These are phyloP conservation scores for Trichoderma pleuroti DNA, from an alignment of 2,329 filamentous ascomycete genomes.

Conservation along the genomic window DNA sequence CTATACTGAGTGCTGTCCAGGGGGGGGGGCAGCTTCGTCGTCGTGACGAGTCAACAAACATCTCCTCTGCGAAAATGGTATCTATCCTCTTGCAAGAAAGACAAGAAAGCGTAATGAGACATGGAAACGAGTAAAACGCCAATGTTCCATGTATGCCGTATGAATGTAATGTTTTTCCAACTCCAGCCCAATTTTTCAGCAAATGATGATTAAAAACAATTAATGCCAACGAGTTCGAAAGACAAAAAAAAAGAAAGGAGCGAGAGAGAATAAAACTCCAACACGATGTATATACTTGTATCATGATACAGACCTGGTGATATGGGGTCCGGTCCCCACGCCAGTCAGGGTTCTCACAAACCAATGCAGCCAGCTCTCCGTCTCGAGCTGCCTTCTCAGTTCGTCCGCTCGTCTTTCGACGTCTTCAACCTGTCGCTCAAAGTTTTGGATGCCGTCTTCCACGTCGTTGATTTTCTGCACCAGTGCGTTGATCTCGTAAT, in stretches of 20 bases:
- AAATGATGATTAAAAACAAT: not conserved
- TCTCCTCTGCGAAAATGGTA: conserved; percentile 22
- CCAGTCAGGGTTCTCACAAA: conserved; percentile 58
- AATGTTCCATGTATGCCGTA: conserved; percentile 1
- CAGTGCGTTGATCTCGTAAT: conserved; percentile 86
- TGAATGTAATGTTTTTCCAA: conserved; percentile 9
- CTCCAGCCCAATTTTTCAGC: not conserved
- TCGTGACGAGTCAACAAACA: conserved; percentile 21
- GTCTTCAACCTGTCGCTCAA: conserved; percentile 72
- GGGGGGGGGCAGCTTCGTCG: conserved; percentile 25
- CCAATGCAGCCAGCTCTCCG: conserved; percentile 63
- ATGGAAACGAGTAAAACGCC: conserved; percentile 21
- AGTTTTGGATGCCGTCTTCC: conserved; percentile 75
- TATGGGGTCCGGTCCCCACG: conserved; percentile 58
- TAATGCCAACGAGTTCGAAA: not conserved
- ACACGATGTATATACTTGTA: conserved; percentile 4
- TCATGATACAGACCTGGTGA: conserved; percentile 35
- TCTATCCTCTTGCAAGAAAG: conserved; percentile 17
- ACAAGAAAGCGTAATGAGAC: not conserved
- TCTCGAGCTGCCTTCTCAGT: conserved; percentile 60
- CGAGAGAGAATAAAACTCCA: conserved; percentile 18
- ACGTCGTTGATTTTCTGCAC: conserved; percentile 79
- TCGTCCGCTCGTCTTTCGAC: conserved; percentile 63
- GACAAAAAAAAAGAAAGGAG: not conserved
- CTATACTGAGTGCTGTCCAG: conserved; percentile 10